These are phyloP conservation scores for Ephemerocybe angulata DNA, from an alignment of 768 basidiomycete genomes.

Conservation along the genomic window DNA sequence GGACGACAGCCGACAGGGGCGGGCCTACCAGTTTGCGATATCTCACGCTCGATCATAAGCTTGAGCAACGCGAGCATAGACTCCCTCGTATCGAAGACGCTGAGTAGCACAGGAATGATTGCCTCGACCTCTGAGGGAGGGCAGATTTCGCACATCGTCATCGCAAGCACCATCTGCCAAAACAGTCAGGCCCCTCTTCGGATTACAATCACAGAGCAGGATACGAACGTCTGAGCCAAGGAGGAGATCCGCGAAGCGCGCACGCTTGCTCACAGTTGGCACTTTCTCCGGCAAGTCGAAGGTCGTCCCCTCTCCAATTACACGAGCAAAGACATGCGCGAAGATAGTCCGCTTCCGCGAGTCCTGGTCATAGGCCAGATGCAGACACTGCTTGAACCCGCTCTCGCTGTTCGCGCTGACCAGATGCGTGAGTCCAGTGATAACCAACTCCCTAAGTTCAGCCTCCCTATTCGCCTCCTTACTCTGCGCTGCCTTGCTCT, in stretches of 20 bases:
- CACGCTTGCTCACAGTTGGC: conserved; percentile 43
- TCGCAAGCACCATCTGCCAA: conserved; percentile 64
- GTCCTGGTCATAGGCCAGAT: conserved; percentile 73
- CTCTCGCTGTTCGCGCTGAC: conserved; percentile 82
- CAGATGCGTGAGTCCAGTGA: conserved; percentile 76
- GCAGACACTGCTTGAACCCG: conserved; percentile 84
- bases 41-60: conserved; percentile 81
- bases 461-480: conserved; percentile 48
- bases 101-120: conserved; percentile 81
- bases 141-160: conserved; percentile 87
- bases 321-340: conserved; percentile 78
- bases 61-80: conserved; percentile 73
- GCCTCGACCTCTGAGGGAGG: conserved; percentile 76
- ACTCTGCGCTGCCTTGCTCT: too few species aligned
- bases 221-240: conserved; percentile 65
- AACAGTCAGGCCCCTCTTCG: neutral
- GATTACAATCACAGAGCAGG: neutral
- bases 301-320: conserved; percentile 74
- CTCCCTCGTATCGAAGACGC: conserved; percentile 77
- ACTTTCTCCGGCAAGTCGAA: conserved; percentile 62
- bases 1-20: neutral
- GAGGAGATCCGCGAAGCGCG: conserved; percentile 61
- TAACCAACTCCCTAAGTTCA: conserved; percentile 71
- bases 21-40: conserved; percentile 64
- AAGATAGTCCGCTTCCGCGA: conserved; percentile 72